Evolutionary conservation across 495 filamentous ascomycete genomes (phyloP).

Genomic region (Xylaria cubensis): DNA sequence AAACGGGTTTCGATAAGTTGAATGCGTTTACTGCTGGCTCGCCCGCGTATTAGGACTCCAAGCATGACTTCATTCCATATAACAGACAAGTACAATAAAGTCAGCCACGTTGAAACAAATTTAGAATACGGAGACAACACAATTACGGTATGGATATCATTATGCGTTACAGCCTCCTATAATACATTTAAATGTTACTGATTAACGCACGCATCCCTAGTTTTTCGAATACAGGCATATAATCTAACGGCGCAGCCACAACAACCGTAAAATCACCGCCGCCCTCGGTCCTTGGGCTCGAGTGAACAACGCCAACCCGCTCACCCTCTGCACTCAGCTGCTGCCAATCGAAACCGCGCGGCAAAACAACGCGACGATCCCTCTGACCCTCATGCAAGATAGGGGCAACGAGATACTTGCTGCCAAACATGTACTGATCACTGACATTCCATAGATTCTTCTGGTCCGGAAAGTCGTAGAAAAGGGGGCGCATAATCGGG

Average conservation of each 20-base stretch:
- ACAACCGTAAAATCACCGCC: slow-evolving; percentile 48
- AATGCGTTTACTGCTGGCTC: neutral
- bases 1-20: neutral
- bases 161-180: neutral
- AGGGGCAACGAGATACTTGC: slow-evolving; percentile 60
- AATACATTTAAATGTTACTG: neutral
- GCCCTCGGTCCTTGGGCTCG: slow-evolving; percentile 26
- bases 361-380: slow-evolving; percentile 54
- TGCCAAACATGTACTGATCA: slow-evolving; percentile 62
- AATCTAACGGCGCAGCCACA: slow-evolving; percentile 56
- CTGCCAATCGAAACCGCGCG: slow-evolving; percentile 53
- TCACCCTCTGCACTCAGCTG: slow-evolving; percentile 10
- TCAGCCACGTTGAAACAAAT: neutral
- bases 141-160: neutral
- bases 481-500: slow-evolving; percentile 62
- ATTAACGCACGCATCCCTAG: neutral
- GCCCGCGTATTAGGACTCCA: neutral
- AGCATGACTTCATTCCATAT: neutral
- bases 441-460: slow-evolving; percentile 55
- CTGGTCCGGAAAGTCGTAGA: slow-evolving; percentile 64
- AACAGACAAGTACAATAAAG: neutral
- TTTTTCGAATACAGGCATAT: slow-evolving; percentile 56
- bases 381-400: slow-evolving; percentile 53
- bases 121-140: too few species aligned
- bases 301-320: slow-evolving; percentile 39